Evolutionary conservation across 1,139 yeast species (phyloP).

Genomic region (Zygosaccharomyces pseudobailii): DNA sequence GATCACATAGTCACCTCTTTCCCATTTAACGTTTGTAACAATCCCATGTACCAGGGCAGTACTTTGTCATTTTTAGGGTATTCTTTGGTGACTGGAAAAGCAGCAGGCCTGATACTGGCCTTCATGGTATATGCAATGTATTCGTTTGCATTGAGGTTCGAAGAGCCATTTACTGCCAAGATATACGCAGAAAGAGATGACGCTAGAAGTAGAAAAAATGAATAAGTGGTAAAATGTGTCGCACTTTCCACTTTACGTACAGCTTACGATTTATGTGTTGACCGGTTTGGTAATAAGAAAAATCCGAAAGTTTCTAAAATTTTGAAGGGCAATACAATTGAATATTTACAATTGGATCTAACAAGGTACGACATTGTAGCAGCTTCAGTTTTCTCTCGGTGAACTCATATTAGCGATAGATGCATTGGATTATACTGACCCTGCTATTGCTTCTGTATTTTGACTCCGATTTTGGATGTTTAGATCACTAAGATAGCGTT

Average conservation of each 20-base stretch:
- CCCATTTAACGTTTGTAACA: constrained; percentile 85
- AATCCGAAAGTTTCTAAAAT: too few relatives aligned
- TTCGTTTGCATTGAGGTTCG: constrained; percentile 74
- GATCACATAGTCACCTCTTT: constrained; percentile 84
- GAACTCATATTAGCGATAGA: too few relatives aligned
- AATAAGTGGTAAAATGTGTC: neutral
- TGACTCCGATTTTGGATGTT: too few relatives aligned
- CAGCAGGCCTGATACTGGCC: constrained; percentile 76
- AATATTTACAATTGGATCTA: too few relatives aligned
- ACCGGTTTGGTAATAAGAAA: neutral
- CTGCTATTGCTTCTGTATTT: too few relatives aligned
- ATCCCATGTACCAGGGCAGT: constrained; percentile 97
- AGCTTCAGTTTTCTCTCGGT: too few relatives aligned
- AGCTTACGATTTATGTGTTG: neutral
- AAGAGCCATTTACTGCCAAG: constrained; percentile 92
- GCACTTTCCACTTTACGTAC: too few relatives aligned
- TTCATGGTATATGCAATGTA: constrained; percentile 77
- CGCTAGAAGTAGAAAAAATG: constrained; percentile 24
- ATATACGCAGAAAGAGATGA: constrained; percentile 68
- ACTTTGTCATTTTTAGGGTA: constrained; percentile 86
- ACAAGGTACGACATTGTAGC: too few relatives aligned
- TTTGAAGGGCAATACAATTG: too few relatives aligned
- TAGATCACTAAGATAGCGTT: too few relatives aligned
- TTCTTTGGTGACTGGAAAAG: constrained; percentile 82
- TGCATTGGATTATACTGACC: too few relatives aligned